Evolutionary conservation across 768 basidiomycete genomes (phyloP).

Genomic region (Boletus coccyginus): DNA sequence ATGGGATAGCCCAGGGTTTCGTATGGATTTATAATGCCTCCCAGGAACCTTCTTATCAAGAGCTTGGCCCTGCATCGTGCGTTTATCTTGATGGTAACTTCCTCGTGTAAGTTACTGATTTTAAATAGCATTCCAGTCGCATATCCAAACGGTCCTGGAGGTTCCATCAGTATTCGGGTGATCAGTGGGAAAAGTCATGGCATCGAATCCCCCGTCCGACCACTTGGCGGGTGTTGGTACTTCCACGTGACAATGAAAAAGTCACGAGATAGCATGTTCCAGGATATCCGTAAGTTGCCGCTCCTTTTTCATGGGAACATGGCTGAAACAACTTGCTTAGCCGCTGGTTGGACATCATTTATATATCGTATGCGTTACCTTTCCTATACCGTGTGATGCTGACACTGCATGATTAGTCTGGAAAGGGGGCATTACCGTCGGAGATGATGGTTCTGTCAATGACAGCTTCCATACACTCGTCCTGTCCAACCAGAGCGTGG

Average conservation of each 20-base stretch:
- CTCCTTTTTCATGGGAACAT: neutral
- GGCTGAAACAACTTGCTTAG: slow-evolving; percentile 34
- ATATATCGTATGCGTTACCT: slow-evolving; percentile 61
- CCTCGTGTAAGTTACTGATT: neutral
- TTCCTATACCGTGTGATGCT: neutral
- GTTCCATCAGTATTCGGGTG: slow-evolving; percentile 70
- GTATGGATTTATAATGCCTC: neutral
- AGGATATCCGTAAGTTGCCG: slow-evolving; percentile 67
- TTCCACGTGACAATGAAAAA: slow-evolving; percentile 73
- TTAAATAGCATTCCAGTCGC: slow-evolving; percentile 62
- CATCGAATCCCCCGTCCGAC: slow-evolving; percentile 82
- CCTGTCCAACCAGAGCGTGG: slow-evolving; percentile 54
- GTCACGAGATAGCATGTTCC: slow-evolving; percentile 64
- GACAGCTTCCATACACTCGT: slow-evolving; percentile 78
- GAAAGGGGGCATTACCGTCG: slow-evolving; percentile 62
- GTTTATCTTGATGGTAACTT: slow-evolving; percentile 16
- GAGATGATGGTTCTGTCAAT: slow-evolving; percentile 44
- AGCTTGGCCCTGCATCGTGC: slow-evolving; percentile 63
- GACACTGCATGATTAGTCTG: slow-evolving; percentile 22
- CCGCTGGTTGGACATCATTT: slow-evolving; percentile 88
- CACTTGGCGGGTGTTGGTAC: slow-evolving; percentile 93
- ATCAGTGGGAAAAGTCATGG: slow-evolving; percentile 90
- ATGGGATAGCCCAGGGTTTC: neutral
- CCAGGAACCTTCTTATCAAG: slow-evolving; percentile 81
- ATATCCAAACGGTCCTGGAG: slow-evolving; percentile 67